Evolutionary conservation across 1,139 yeast species (phyloP).

Genomic region (Lodderomyces beijingensis): DNA sequence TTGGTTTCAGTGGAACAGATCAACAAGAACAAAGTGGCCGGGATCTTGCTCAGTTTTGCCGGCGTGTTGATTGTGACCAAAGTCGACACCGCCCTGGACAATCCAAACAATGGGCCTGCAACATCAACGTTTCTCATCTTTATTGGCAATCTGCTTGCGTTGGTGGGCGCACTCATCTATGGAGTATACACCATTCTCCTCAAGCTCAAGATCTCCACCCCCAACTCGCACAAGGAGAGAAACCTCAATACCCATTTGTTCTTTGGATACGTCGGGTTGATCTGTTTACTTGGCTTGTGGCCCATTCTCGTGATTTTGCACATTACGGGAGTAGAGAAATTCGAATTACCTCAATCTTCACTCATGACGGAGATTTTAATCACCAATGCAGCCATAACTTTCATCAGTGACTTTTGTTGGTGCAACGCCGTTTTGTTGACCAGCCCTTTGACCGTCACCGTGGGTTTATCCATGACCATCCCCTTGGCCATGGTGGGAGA

Average conservation of each 20-base stretch:
- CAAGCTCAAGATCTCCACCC: conserved; percentile 56
- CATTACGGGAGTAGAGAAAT: conserved; percentile 57
- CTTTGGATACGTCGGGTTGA: conserved; percentile 91
- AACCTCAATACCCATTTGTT: conserved; percentile 79
- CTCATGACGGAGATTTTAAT: conserved; percentile 51
- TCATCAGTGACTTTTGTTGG: conserved; percentile 91
- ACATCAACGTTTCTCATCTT: conserved; percentile 41
- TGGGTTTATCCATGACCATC: conserved; percentile 87
- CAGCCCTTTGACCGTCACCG: conserved; percentile 91
- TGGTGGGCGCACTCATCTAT: conserved; percentile 79
- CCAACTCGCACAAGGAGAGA: conserved; percentile 54
- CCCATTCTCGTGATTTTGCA: conserved; percentile 71
- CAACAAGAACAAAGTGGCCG: conserved; percentile 59
- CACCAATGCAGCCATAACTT: conserved; percentile 70
- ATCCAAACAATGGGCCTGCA: conserved; percentile 12
- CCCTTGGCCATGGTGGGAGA: conserved; percentile 96
- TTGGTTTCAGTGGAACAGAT: conserved; percentile 66
- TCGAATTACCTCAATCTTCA: conserved; percentile 63
- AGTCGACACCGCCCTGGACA: conserved; percentile 40
- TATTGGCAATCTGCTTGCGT: conserved; percentile 75
- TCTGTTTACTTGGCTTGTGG: conserved; percentile 75
- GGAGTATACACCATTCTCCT: conserved; percentile 89
- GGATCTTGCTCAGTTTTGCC: conserved; percentile 63
- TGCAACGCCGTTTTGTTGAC: conserved; percentile 91
- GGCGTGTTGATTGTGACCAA: conserved; percentile 80